Percentiles rank a stretch among this genome's conserved stretches.
These are phyloP conservation scores for Boletus huronensis DNA, from an alignment of 768 basidiomycete genomes.

Conservation along the genomic window DNA sequence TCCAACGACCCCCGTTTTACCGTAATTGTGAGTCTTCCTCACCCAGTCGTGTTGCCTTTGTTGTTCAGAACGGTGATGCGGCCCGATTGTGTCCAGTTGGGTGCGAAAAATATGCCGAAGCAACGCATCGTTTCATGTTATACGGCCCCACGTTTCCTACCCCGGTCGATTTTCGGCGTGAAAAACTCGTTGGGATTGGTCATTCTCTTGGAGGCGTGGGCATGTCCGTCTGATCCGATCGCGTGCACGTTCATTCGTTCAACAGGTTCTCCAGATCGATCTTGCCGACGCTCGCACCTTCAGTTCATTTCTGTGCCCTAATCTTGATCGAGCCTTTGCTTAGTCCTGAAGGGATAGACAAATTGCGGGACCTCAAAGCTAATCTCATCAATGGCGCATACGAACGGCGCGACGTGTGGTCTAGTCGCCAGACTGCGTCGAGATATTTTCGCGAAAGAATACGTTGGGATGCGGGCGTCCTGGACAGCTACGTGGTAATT, in stretches of 20 bases:
- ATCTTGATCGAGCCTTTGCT: constrained; percentile 66
- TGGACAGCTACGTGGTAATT: constrained; percentile 51
- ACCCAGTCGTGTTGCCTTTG: not conserved
- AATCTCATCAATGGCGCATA: constrained; percentile 46
- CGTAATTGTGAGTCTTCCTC: constrained; percentile 40
- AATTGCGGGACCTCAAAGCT: constrained; percentile 39
- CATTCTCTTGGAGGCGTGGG: constrained; percentile 67
- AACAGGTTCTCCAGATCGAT: constrained; percentile 40
- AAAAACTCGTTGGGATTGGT: constrained; percentile 60
- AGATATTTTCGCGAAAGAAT: constrained; percentile 34
- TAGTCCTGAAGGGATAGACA: constrained; percentile 44
- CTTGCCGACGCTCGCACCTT: constrained; percentile 46
- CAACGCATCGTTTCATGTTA: constrained; percentile 54
- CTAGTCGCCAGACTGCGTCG: constrained; percentile 41
- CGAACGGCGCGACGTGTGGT: constrained; percentile 52
- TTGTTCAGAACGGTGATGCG: not conserved
- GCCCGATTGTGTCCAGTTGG: constrained; percentile 41
- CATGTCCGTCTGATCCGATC: constrained; percentile 40
- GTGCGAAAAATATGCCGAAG: constrained; percentile 60
- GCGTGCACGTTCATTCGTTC: not conserved
- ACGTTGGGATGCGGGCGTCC: constrained; percentile 53
- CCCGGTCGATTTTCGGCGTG: constrained; percentile 43
- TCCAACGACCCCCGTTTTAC: constrained; percentile 43
- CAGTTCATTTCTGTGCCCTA: constrained; percentile 45
- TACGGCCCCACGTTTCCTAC: constrained; percentile 38